Evolutionary conservation across 2,329 filamentous ascomycete genomes (phyloP).

Genomic region (Pestalotiopsis fici): DNA sequence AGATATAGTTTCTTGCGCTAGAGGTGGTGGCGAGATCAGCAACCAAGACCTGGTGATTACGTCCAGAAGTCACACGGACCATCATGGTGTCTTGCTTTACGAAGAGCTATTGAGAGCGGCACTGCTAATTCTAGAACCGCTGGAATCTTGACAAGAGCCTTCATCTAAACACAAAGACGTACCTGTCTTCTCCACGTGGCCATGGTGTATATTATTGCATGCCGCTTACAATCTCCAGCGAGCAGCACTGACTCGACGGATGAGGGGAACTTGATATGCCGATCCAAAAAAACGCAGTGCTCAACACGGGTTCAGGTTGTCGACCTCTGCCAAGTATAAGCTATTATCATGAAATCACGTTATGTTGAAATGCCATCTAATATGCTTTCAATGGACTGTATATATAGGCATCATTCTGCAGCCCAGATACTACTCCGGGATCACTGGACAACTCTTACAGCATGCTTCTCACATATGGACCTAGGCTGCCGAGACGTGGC

Average conservation of each 20-base stretch:
- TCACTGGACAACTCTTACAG: too few relatives aligned
- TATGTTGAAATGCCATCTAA: too few relatives aligned
- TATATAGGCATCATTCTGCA: too few relatives aligned
- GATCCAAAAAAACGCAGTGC: too few relatives aligned
- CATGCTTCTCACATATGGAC: too few relatives aligned
- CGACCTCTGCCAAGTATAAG: too few relatives aligned
- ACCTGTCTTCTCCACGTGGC: background rate
- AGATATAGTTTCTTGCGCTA: background rate
- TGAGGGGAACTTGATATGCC: too few relatives aligned
- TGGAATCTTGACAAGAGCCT: background rate
- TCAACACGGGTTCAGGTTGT: too few relatives aligned
- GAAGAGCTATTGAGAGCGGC: background rate
- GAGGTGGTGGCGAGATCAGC: background rate
- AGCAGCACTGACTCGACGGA: background rate
- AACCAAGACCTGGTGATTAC: background rate
- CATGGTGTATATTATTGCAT: background rate
- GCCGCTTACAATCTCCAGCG: background rate
- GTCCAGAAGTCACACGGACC: background rate
- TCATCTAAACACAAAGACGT: background rate
- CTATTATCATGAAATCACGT: too few relatives aligned
- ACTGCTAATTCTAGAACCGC: background rate
- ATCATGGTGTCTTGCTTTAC: background rate
- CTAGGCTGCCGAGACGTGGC: too few relatives aligned
- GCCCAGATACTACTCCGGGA: too few relatives aligned
- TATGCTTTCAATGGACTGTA: too few relatives aligned